phyloP scores from a whole-genome alignment of 1,139 yeast species.

The Taphrina flavorubra region DNA sequence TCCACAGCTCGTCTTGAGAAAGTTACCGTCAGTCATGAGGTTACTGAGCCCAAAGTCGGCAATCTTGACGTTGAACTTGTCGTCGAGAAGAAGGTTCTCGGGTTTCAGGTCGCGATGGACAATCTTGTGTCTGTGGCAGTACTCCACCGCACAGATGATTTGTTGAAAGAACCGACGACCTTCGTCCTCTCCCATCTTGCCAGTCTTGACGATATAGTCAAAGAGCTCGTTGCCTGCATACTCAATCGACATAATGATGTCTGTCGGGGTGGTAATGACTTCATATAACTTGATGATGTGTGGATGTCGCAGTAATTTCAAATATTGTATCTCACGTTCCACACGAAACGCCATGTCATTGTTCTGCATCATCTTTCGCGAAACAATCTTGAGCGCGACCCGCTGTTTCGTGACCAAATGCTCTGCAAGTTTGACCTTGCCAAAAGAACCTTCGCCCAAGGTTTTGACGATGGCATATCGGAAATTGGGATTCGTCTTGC shows the following conservation, averaged over 20 bases:
- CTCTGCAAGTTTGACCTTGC: constrained; percentile 91
- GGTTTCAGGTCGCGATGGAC: constrained; percentile 98
- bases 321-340: constrained; percentile 90
- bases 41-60: constrained; percentile 99
- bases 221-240: constrained; percentile 95
- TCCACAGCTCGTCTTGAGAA: constrained; percentile 95
- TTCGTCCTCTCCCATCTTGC: constrained; percentile 92
- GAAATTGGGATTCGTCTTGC: constrained; percentile 56
- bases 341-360: constrained; percentile 97
- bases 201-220: constrained; percentile 93
- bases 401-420: constrained; percentile 90
- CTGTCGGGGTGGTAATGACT: constrained; percentile 94
- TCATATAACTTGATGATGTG: constrained; percentile 95
- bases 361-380: constrained; percentile 89
- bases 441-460: constrained; percentile 96
- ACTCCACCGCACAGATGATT: constrained; percentile 95
- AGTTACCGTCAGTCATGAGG: constrained; percentile 78
- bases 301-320: constrained; percentile 89
- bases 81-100: constrained; percentile 85
- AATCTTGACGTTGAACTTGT: constrained; percentile 85
- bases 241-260: constrained; percentile 96
- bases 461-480: constrained; percentile 88
- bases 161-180: constrained; percentile 96
- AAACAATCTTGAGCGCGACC: constrained; percentile 93
- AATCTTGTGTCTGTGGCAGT: constrained; percentile 96